Conservation (phyloP, 164 flowering plant species). For the Stephania japonica region DNA sequence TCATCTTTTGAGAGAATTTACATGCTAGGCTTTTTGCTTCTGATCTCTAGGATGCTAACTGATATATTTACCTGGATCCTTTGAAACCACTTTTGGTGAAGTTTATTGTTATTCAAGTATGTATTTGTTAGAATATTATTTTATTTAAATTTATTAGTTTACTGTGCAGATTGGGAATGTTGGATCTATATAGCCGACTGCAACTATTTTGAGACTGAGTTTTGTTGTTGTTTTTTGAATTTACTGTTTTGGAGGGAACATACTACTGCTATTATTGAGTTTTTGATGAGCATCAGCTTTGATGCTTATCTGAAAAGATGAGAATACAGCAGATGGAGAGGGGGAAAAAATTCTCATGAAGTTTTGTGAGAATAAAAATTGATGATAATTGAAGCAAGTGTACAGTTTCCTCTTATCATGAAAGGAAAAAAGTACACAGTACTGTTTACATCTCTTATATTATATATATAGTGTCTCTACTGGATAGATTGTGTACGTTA, state of each 20-base stretch:
- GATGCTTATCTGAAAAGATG: background rate
- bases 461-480: conserved; percentile 34
- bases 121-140: background rate
- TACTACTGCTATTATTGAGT: background rate
- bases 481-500: conserved; percentile 30
- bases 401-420: background rate
- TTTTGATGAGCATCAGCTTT: background rate
- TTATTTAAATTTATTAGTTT: background rate
- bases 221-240: too few relatives aligned
- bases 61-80: too few relatives aligned
- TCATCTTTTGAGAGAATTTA: background rate
- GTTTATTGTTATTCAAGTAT: too few relatives aligned
- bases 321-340: background rate
- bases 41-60: background rate
- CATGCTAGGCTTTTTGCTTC: background rate
- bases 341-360: conserved; percentile 17
- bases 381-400: background rate
- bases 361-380: conserved; percentile 21
- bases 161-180: background rate
- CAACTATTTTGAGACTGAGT: too few relatives aligned
- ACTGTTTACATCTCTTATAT: conserved; percentile 20
- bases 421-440: conserved; percentile 9
- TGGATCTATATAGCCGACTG: too few relatives aligned
- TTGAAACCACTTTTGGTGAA: background rate
- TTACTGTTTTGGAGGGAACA: too few relatives aligned